phyloP scores from a whole-genome alignment of 2,329 filamentous ascomycete genomes.

The Penicillium sp. region DNA sequence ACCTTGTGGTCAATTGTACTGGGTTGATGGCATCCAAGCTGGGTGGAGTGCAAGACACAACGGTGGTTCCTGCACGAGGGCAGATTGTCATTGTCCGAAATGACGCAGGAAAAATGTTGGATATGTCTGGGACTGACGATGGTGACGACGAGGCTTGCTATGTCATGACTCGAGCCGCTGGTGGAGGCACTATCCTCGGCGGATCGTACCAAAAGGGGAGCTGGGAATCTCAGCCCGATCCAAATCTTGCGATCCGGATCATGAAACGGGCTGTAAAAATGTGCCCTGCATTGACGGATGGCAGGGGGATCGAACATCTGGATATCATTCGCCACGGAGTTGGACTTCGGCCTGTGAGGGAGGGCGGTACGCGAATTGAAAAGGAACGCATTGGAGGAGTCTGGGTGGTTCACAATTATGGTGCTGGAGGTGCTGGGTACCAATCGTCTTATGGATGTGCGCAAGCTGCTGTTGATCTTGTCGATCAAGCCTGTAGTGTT shows the following conservation, averaged over 20 bases:
- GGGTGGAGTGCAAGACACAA: slow-evolving; percentile 70
- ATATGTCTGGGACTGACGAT: slow-evolving; percentile 65
- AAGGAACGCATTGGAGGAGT: slow-evolving; percentile 59
- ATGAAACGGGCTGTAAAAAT: slow-evolving; percentile 57
- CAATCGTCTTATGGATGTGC: slow-evolving; percentile 63
- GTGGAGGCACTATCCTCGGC: slow-evolving; percentile 74
- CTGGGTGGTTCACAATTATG: slow-evolving; percentile 45
- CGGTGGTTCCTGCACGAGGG: slow-evolving; percentile 67
- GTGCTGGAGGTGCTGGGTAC: slow-evolving; percentile 53
- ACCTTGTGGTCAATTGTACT: slow-evolving; percentile 75
- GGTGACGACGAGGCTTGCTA: slow-evolving; percentile 65
- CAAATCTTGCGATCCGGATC: slow-evolving; percentile 69
- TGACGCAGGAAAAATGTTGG: slow-evolving; percentile 61
- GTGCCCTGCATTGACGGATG: slow-evolving; percentile 37
- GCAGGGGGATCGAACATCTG: slow-evolving; percentile 60
- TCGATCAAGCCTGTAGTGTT: no score
- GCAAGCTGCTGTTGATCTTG: slow-evolving; percentile 58
- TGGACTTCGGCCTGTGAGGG: slow-evolving; percentile 67
- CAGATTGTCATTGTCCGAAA: slow-evolving; percentile 79
- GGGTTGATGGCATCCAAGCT: slow-evolving; percentile 70
- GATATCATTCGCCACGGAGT: slow-evolving; percentile 75
- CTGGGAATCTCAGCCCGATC: slow-evolving; percentile 71
- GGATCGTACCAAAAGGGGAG: slow-evolving; percentile 71
- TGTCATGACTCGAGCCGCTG: slow-evolving; percentile 67
- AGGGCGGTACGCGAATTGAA: slow-evolving; percentile 70